A percentile compares a stretch with the other conserved stretches of the same genome.
Conservation (phyloP, 495 filamentous ascomycete genomes). For the Aspergillus taichungensis region DNA sequence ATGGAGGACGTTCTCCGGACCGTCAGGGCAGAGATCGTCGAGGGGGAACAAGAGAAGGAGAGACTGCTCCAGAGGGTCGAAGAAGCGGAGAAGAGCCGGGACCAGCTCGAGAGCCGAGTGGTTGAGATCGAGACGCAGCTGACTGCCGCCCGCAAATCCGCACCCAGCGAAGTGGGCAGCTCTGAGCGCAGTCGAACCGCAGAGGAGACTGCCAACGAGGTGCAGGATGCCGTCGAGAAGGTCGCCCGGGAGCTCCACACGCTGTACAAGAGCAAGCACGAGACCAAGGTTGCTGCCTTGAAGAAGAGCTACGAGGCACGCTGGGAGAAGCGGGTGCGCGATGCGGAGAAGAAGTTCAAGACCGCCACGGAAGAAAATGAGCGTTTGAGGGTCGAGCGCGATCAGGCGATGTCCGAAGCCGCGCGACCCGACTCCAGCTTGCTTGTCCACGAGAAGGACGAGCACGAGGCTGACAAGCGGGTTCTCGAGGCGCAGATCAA, state of each 20-base stretch:
- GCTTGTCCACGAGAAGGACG: constrained; percentile 36
- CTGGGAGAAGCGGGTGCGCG: constrained; percentile 75
- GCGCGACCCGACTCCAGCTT: constrained; percentile 35
- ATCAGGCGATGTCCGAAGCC: constrained; percentile 55
- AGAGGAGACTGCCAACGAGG: constrained; percentile 39
- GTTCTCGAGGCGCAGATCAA: constrained; percentile 57
- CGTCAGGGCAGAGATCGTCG: constrained; percentile 72
- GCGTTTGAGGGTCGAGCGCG: constrained; percentile 53
- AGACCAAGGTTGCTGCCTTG: constrained; percentile 84
- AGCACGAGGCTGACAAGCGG: constrained; percentile 41
- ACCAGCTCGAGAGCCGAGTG: constrained; percentile 46
- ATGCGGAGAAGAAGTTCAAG: constrained; percentile 62
- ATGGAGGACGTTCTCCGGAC: constrained; percentile 72
- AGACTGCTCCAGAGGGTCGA: constrained; percentile 58
- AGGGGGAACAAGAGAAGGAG: constrained; percentile 66
- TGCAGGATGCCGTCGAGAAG: constrained; percentile 85
- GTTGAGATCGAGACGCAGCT: constrained; percentile 66
- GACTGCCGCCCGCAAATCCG: constrained; percentile 51
- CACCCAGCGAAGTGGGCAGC: constrained; percentile 6
- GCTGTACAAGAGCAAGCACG: constrained; percentile 95
- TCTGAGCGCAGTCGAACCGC: constrained; percentile 13
- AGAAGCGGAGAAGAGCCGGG: constrained; percentile 64
- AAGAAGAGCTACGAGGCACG: constrained; percentile 91
- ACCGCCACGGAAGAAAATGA: constrained; percentile 64
- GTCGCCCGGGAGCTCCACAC: constrained; percentile 82